phyloP scores from a whole-genome alignment of 2,329 filamentous ascomycete species.

The Ophiostoma pallidulum region DNA sequence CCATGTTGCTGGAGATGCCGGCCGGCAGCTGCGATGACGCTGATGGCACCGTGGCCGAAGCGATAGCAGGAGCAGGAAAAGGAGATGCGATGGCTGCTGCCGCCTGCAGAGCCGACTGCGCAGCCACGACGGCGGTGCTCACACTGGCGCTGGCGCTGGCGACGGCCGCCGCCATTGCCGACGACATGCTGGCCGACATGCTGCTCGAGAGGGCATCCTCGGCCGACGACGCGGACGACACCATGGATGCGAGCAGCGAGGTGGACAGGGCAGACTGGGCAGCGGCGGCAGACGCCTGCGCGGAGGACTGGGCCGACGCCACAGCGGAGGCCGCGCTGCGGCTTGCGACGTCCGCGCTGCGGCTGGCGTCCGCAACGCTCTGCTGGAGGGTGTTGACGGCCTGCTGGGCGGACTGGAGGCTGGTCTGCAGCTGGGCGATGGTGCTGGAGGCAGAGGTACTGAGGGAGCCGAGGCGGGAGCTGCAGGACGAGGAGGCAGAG shows the following conservation, averaged over 20 bases:
- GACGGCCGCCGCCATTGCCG: neutral
- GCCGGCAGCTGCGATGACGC: neutral
- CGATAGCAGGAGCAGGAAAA: too few species aligned
- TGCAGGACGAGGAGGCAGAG: slow-evolving; percentile 10
- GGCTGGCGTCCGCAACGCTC: neutral
- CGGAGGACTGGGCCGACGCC: neutral
- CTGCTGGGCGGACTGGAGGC: slow-evolving; percentile 8
- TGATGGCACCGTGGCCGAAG: too few species aligned
- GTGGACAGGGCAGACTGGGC: neutral
- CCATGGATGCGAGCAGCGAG: neutral
- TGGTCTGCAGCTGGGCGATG: slow-evolving; percentile 6
- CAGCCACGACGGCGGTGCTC: neutral
- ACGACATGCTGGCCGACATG: slow-evolving; percentile 1
- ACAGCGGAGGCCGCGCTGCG: slow-evolving; percentile 4
- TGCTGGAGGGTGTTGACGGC: slow-evolving; percentile 3
- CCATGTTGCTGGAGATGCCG: too few species aligned
- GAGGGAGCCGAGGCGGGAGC: slow-evolving; percentile 7
- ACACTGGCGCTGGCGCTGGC: slow-evolving; percentile 7
- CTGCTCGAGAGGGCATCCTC: neutral
- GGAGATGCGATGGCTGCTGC: too few species aligned
- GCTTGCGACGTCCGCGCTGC: neutral
- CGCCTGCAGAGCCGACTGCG: too few species aligned
- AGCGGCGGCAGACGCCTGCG: slow-evolving; percentile 2
- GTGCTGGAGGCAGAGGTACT: slow-evolving; percentile 9
- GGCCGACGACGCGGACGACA: neutral